Base-by-base conservation (phyloP, 2,329 filamentous ascomycete species). In the Sporothrix euskadiensis region DNA sequence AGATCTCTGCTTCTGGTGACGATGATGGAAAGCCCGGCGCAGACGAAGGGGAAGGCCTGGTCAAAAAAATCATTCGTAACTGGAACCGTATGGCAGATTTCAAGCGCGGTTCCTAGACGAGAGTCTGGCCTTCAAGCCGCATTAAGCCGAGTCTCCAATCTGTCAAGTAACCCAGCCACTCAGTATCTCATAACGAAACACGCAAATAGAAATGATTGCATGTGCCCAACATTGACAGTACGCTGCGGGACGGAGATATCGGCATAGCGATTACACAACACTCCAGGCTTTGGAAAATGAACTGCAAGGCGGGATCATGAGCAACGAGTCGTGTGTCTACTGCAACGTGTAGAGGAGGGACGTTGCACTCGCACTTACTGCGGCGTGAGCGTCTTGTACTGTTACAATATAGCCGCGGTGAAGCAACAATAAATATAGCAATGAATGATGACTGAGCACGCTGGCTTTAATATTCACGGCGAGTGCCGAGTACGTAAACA, bases 401-500 rank as follows among this genome's bases (percentile, higher is more conserved):
- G 54, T 61, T n/a, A 41, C 69, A 44, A 32, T 71, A 35, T 59
- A 63, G 54, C 69, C 69, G 56, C 69, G 32, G 19, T 32, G n/a
- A 14, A 30, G 19, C 41, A n/a, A 52, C 32, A 7, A 47, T 16
- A 41, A 44, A 26, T 66, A 14, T 47, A 49, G 22, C 41, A 49
- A 49, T 32, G 35, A 9, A 4, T 14, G 19, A 63, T 16, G 35
- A 2, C 2, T 26, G 14, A 19, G 14, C 7, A 35, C 3, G 26
- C 26, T 26, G 1, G 26, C 26, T 26, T 26, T 26, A 26, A 26
- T 26, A 26, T 26, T 26, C 26, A 26, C 26, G 26, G 26, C 26
- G 26, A 26, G 56, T 30, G 35, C 56, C 26, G 26, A 26, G 56
- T 30, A 59, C 56, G 16, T 32, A 30, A 12, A 6, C 44, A 49